These are phyloP conservation scores for Ramularia collo-cygni DNA, from an alignment of 2,329 filamentous ascomycete species.

Conservation along the genomic window DNA sequence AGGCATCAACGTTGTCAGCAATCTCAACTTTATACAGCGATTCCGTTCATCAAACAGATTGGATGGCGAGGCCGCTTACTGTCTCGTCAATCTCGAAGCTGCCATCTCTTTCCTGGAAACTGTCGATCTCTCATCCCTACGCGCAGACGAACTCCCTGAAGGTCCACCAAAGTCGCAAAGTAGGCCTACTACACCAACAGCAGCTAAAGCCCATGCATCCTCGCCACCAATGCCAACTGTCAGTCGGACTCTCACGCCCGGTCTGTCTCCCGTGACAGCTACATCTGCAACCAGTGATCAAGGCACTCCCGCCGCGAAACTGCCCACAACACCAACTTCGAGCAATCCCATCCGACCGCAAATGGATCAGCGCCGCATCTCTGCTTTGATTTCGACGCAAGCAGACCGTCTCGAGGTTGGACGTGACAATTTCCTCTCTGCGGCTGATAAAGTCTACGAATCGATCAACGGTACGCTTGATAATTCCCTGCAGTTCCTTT, in stretches of 20 bases:
- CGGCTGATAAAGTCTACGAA: constrained; percentile 86
- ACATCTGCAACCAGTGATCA: constrained; percentile 19
- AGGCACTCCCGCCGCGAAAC: constrained; percentile 13
- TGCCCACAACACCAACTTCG: constrained; percentile 20
- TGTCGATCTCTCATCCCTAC: constrained; percentile 82
- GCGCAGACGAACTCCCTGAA: constrained; percentile 66
- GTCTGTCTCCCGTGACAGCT: constrained; percentile 21
- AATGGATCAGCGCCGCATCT: constrained; percentile 68
- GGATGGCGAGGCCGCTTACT: constrained; percentile 92
- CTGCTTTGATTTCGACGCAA: constrained; percentile 78
- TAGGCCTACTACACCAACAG: constrained; percentile 43
- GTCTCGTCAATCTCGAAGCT: constrained; percentile 90
- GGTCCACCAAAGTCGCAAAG: constrained; percentile 52
- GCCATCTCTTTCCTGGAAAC: constrained; percentile 92
- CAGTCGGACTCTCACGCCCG: constrained; percentile 29
- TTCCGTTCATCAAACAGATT: constrained; percentile 82
- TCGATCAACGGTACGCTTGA: constrained; percentile 86
- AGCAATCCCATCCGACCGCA: constrained; percentile 34
- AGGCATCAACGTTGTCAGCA: constrained; percentile 82
- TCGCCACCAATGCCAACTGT: constrained; percentile 23
- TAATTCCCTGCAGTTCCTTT: constrained; percentile 86
- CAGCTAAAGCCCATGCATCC: constrained; percentile 31
- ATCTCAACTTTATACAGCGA: constrained; percentile 86
- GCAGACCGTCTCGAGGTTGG: constrained; percentile 78
- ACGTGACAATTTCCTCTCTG: constrained; percentile 58